These are phyloP conservation scores for Paramecium octaurelia DNA, from an alignment of 73 alveolate species.

Conservation along the genomic window DNA sequence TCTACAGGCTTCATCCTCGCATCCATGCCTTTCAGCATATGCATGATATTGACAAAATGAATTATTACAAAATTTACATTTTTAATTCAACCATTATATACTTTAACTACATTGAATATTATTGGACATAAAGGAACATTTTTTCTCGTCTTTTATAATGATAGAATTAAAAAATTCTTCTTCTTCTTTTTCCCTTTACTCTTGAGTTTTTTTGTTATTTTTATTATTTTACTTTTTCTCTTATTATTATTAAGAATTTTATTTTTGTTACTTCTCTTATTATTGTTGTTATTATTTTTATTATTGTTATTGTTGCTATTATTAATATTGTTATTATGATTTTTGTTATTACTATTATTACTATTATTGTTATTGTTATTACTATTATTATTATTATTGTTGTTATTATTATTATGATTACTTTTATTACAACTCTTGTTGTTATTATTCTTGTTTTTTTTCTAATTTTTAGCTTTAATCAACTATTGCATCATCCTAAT, in stretches of 20 bases:
- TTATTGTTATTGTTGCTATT: background rate
- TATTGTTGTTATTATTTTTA: background rate
- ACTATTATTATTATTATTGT: background rate
- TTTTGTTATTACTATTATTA: background rate
- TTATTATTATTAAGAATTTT: background rate
- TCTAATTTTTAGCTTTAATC: background rate
- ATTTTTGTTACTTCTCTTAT: background rate
- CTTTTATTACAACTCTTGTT: background rate
- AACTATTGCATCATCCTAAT: background rate
- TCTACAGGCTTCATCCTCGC: constrained; percentile 65
- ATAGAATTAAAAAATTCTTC: constrained; percentile 37
- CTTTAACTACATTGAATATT: constrained; percentile 26
- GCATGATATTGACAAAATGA: constrained; percentile 59
- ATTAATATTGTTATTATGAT: background rate
- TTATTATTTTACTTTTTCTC: background rate
- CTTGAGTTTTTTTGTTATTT: constrained; percentile 5
- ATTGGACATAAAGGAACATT: background rate
- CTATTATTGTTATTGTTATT: background rate
- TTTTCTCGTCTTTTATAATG: background rate
- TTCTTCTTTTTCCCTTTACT: background rate
- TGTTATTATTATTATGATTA: background rate
- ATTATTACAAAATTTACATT: constrained; percentile 57
- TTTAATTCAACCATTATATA: background rate
- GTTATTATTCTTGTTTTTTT: constrained; percentile 8
- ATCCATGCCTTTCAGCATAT: constrained; percentile 73